Evolutionary conservation across 208 protist genomes (phyloP).

Genomic region (Acanthamoeba lenticulata): DNA sequence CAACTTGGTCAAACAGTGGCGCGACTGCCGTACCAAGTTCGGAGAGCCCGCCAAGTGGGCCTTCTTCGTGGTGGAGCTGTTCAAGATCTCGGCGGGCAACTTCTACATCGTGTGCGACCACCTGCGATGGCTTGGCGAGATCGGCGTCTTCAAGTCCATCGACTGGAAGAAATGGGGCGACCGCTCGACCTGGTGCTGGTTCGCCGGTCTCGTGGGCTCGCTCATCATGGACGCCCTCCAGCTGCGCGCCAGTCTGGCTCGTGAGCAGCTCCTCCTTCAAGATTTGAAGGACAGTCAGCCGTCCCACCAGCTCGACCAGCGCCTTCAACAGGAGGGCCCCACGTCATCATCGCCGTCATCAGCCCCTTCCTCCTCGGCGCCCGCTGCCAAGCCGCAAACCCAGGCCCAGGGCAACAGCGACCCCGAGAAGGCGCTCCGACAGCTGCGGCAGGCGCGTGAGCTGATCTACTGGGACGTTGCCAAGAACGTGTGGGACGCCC

Average conservation of each 20-base stretch:
- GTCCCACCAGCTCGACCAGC: not conserved
- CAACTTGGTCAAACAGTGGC: not conserved
- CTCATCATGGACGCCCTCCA: constrained; percentile 12
- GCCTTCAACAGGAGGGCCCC: not conserved
- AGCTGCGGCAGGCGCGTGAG: not conserved
- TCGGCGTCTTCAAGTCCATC: constrained; percentile 20
- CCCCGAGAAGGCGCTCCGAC: not conserved
- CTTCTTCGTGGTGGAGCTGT: not conserved
- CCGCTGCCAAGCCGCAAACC: no score
- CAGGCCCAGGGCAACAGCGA: no score
- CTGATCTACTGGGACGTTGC: not conserved
- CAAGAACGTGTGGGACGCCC: constrained; percentile 6
- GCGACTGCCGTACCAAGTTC: not conserved
- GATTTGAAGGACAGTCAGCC: not conserved
- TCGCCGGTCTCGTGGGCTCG: not conserved
- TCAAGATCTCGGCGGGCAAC: not conserved
- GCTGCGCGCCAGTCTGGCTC: not conserved
- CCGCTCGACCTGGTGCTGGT: constrained; percentile 1
- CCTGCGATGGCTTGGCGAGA: not conserved
- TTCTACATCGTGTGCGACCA: not conserved
- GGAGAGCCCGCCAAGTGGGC: not conserved
- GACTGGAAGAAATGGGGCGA: not conserved
- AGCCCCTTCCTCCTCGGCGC: no score
- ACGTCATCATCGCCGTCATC: no score
- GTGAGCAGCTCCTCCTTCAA: constrained; percentile 25